These are phyloP conservation scores for Piloderma croceum DNA, from an alignment of 768 basidiomycete species.

Conservation along the genomic window DNA sequence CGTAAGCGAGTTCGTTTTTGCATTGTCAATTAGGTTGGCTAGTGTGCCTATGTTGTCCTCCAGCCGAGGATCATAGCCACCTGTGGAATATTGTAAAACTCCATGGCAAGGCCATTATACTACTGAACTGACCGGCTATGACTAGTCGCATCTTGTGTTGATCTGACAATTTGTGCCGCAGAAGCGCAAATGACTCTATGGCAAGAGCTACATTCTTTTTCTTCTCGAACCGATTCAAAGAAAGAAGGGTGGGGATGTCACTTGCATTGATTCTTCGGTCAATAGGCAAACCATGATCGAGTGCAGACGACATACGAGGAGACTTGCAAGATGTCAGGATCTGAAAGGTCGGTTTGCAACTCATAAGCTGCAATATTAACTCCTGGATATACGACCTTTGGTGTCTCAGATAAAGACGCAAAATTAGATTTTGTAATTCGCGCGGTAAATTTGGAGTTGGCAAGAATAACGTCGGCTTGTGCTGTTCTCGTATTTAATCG, in stretches of 20 bases:
- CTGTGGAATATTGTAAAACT: conserved; percentile 29
- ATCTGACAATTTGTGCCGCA: conserved; percentile 30
- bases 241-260: conserved; percentile 68
- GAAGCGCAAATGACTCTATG: conserved; percentile 64
- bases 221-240: conserved; percentile 90
- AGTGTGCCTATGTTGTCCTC: conserved; percentile 79
- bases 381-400: conserved; percentile 90
- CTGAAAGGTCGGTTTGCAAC: conserved; percentile 31
- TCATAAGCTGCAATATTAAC: conserved; percentile 80
- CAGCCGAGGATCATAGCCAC: conserved; percentile 86
- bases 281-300: not conserved
- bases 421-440: conserved; percentile 75
- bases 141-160: conserved; percentile 56
- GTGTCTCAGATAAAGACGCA: conserved; percentile 52
- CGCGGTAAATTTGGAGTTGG: conserved; percentile 89
- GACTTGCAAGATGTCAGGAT: conserved; percentile 64
- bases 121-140: conserved; percentile 55
- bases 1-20: conserved; percentile 48
- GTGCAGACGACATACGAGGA: conserved; percentile 1
- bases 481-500: conserved; percentile 38
- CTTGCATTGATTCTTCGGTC: conserved; percentile 31
- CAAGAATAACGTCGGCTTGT: conserved; percentile 85
- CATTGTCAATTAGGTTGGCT: conserved; percentile 51
- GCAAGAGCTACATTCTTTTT: conserved; percentile 92
- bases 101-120: too few species aligned